Conservation (phyloP, 192 early-diverging fungal species). For the Coemansia sp. region DNA sequence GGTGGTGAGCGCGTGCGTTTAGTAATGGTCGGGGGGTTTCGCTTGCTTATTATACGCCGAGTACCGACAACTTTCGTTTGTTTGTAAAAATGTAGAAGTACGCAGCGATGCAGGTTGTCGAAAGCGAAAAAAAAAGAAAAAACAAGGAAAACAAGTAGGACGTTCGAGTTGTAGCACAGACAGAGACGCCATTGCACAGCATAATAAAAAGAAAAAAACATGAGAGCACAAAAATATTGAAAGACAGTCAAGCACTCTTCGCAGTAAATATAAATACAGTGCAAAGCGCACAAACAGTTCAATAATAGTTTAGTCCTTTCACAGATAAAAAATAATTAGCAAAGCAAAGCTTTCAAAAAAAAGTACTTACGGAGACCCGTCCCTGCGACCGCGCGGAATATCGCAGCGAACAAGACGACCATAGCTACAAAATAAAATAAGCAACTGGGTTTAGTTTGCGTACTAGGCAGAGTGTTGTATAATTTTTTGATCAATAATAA, state of each 20-base stretch:
- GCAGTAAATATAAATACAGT: no score
- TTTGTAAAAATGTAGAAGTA: no score
- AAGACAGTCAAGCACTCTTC: no score
- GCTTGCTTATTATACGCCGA: background rate
- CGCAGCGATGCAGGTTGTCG: no score
- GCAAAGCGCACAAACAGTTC: no score
- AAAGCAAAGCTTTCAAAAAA: background rate
- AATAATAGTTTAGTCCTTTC: background rate
- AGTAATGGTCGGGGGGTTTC: background rate
- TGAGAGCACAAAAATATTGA: no score
- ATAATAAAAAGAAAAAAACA: no score
- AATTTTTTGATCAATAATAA: background rate
- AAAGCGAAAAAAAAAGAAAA: background rate
- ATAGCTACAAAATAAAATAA: slow-evolving; percentile 59
- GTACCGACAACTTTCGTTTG: no score
- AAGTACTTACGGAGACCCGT: slow-evolving; percentile 68
- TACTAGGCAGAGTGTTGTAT: background rate
- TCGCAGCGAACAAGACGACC: slow-evolving; percentile 85
- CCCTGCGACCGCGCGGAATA: slow-evolving; percentile 72
- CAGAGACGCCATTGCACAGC: no score
- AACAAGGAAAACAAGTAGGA: no score
- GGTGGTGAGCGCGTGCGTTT: background rate
- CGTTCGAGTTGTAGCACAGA: no score
- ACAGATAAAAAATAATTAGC: background rate
- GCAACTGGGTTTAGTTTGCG: background rate